These are phyloP conservation scores for Fusarium duplospermum DNA, from an alignment of 2,329 filamentous ascomycete species.

Conservation along the genomic window DNA sequence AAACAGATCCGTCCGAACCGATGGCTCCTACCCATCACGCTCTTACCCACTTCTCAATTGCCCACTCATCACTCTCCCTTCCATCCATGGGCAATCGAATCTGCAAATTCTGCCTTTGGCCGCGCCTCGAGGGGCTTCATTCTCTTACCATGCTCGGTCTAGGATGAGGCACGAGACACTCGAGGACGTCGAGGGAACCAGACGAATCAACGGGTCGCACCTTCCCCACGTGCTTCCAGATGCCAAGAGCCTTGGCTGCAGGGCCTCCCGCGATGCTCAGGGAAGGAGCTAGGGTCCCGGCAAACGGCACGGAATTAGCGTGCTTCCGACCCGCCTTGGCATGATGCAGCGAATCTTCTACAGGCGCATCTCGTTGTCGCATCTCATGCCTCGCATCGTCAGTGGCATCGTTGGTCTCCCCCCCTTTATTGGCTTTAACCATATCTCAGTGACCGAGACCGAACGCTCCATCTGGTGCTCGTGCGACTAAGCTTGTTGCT, in stretches of 20 bases:
- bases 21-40: slow-evolving; percentile 1
- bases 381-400: not conserved
- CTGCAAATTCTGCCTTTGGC: slow-evolving; percentile 4
- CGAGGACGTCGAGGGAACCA: not conserved
- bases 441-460: slow-evolving; percentile 33
- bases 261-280: not conserved
- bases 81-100: not conserved
- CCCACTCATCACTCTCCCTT: slow-evolving; percentile 14
- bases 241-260: slow-evolving; percentile 39
- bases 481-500: slow-evolving; percentile 35
- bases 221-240: slow-evolving; percentile 35
- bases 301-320: slow-evolving; percentile 33
- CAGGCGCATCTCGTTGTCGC: not conserved
- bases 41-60: not conserved
- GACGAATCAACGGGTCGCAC: slow-evolving; percentile 29
- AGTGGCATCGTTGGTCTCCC: not conserved
- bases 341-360: not conserved
- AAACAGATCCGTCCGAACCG: slow-evolving; percentile 32
- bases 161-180: slow-evolving; percentile 32
- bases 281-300: slow-evolving; percentile 30
- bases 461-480: slow-evolving; percentile 7
- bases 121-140: not conserved
- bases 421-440: slow-evolving; percentile 3
- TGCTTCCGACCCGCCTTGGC: slow-evolving; percentile 23
- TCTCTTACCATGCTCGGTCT: slow-evolving; percentile 27